Evolutionary conservation across 768 basidiomycete genomes (phyloP).

Genomic region (Rhodotorula sphaerocarpa): DNA sequence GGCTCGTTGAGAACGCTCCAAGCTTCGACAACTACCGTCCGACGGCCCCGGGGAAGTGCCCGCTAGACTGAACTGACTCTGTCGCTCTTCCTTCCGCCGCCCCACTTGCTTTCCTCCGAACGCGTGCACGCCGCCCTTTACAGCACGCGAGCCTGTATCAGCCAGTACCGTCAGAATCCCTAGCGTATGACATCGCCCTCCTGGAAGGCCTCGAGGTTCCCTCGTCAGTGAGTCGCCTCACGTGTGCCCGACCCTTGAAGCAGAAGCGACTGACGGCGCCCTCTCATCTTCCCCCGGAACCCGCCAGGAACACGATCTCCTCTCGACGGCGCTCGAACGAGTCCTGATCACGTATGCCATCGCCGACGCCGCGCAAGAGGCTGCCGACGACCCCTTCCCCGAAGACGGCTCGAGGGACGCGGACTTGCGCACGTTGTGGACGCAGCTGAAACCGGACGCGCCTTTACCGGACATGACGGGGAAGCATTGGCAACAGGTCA

Average conservation of each 20-base stretch:
- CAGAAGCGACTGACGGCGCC: no score
- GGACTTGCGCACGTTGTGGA: constrained; percentile 13
- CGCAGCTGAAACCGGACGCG: constrained; percentile 14
- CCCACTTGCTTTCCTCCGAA: not conserved
- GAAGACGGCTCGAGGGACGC: not conserved
- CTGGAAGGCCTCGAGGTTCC: not conserved
- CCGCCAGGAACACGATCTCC: constrained; percentile 19
- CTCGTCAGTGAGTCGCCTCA: not conserved
- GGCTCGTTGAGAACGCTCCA: no score
- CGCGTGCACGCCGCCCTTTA: no score
- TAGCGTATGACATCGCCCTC: not conserved
- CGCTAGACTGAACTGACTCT: not conserved
- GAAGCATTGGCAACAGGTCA: constrained; percentile 34
- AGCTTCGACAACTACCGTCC: no score
- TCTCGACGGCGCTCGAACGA: constrained; percentile 3
- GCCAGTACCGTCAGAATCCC: not conserved
- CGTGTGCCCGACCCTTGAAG: not conserved
- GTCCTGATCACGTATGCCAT: constrained; percentile 14
- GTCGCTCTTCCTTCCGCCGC: no score
- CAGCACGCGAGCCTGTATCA: not conserved
- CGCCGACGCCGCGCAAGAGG: not conserved
- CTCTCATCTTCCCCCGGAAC: accelerated
- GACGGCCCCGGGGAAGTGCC: no score
- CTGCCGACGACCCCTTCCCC: not conserved
- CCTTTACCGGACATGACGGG: not conserved